Evolutionary conservation across 2,329 filamentous ascomycete genomes (phyloP), one percentile per base, ranked within the genome.

Genomic region (Neonectria magnoliae): DNA sequence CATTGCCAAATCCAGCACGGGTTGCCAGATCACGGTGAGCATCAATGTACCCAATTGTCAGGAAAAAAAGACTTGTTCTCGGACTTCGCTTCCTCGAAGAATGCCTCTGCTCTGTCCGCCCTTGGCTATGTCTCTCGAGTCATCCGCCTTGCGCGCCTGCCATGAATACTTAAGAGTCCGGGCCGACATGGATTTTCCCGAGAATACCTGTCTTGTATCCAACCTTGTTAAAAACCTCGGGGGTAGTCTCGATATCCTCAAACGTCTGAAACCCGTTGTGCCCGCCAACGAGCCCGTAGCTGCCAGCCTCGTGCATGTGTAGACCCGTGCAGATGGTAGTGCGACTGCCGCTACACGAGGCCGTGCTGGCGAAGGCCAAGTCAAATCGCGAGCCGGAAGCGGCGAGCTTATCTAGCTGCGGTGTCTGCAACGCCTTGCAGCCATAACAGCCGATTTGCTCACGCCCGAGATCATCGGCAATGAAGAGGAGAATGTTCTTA

Each of bases 121-220:
- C 68, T 73, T 75, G 13, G 75, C 75, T 5, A 84, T 82, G 62
- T 86, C 79, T 11, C 83, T 76, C 4, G 74, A 83, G 5, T 75
- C 74, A 60, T 81, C 84, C 62, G 81, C 79, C 27, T 77, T 73
- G n/a, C 72, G 57, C 13, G 77, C 67, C 45, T 81, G 70, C 82
- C 82, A 85, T 0, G 80, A 62, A 38, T 66, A 65, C 57, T 60
- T 52, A 11, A 11, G 56, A 66, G 7, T 42, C 60, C 1, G 80
- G 82, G 1, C 81, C 81, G 11, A 85, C 83, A 51, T 85, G 84
- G 0, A 85, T 73, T 67, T 85, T 85, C 3, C 82, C 82, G 2
- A 85, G 71, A 22, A 86, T 81, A 0, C 81, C 83, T 0, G 83
- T 85, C 47, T 74, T 77, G 64, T 84, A 83, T 1, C 81, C 82